Evolutionary conservation across 441 rosid genomes (phyloP).

Genomic region (Aleurites moluccanus): DNA sequence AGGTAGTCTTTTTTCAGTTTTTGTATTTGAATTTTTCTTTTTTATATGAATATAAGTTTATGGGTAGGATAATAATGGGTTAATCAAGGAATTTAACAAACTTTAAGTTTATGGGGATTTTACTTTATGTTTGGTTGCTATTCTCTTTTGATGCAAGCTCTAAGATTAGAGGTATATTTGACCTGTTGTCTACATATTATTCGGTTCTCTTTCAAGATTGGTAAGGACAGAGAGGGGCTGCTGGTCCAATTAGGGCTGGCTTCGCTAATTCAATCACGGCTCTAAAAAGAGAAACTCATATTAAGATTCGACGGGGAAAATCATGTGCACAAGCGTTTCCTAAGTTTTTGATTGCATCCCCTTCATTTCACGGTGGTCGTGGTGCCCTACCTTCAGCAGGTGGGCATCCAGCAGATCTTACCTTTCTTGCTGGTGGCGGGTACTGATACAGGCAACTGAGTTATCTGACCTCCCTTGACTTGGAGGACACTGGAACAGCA

Average conservation of each 20-base stretch:
- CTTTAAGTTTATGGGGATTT: too few species aligned
- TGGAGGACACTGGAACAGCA: constrained; percentile 14
- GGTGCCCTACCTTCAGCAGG: constrained; percentile 54
- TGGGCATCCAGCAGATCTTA: constrained; percentile 54
- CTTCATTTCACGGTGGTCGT: constrained; percentile 50
- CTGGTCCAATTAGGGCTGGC: constrained; percentile 26
- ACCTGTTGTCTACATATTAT: neutral
- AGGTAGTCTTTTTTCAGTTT: neutral
- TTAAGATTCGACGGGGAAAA: constrained; percentile 14
- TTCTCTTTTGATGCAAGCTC: too few species aligned
- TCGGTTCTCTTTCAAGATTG: neutral
- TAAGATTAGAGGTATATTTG: neutral
- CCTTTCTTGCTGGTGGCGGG: constrained; percentile 50
- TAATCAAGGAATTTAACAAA: too few species aligned
- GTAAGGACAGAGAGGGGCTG: neutral
- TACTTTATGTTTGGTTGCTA: too few species aligned
- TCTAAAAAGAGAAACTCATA: constrained; percentile 4
- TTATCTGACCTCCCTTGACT: constrained; percentile 2
- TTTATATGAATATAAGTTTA: neutral
- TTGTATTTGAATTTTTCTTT: too few species aligned
- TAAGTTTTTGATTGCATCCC: constrained; percentile 38
- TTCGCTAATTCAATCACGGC: constrained; percentile 22
- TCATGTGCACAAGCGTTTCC: constrained; percentile 11
- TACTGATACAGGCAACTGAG: constrained; percentile 21
- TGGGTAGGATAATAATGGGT: too few species aligned